phyloP scores from a whole-genome alignment of 2,329 filamentous ascomycete species.

The Fusarium albidum region DNA sequence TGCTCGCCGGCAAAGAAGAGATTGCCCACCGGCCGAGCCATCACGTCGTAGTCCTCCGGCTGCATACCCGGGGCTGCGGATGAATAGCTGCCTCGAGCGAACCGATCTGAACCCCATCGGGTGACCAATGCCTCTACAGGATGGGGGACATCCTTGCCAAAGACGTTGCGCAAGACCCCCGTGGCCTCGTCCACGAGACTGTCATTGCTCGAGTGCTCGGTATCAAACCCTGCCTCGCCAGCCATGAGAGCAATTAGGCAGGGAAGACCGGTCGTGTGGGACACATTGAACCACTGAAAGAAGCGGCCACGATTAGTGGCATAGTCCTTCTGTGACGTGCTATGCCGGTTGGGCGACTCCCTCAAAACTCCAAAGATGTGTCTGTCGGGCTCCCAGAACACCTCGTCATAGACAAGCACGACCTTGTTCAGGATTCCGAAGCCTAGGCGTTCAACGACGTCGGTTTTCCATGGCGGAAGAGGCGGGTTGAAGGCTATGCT shows the following conservation, averaged over 20 bases:
- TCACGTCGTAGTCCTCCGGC: conserved; percentile 88
- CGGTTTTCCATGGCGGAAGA: conserved; percentile 86
- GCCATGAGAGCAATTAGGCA: conserved; percentile 94
- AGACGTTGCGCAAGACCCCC: conserved; percentile 78
- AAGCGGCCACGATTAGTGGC: conserved; percentile 83
- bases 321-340: conserved; percentile 83
- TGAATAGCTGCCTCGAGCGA: conserved; percentile 94
- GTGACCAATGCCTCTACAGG: conserved; percentile 90
- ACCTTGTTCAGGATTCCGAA: conserved; percentile 97
- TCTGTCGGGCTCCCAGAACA: conserved; percentile 89
- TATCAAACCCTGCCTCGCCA: conserved; percentile 89
- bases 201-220: conserved; percentile 78
- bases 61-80: conserved; percentile 86
- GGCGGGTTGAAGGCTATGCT: conserved; percentile 86
- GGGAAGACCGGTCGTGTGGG: conserved; percentile 86
- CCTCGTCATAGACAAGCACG: conserved; percentile 83
- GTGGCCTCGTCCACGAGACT: conserved; percentile 84
- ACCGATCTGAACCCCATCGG: conserved; percentile 89
- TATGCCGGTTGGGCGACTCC: conserved; percentile 72
- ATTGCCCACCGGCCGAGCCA: conserved; percentile 86
- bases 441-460: conserved; percentile 82
- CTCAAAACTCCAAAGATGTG: conserved; percentile 96
- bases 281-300: conserved; percentile 97
- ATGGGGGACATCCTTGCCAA: conserved; percentile 73
- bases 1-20: conserved; percentile 96